Conservation (phyloP, 768 basidiomycete species). For the Calocybe indica region DNA sequence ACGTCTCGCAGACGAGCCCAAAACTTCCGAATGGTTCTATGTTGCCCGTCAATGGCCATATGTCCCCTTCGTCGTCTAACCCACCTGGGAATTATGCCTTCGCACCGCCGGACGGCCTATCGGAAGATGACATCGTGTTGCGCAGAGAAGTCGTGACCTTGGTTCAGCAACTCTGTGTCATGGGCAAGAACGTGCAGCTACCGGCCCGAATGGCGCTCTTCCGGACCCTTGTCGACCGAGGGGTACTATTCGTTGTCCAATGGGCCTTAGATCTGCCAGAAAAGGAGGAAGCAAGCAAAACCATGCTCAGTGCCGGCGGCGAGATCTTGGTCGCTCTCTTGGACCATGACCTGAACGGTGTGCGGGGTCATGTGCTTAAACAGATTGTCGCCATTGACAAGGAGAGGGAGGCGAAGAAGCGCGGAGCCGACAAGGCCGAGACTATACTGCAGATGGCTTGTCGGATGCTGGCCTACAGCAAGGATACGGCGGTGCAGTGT, state of each 20-base stretch:
- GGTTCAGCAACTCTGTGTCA: slow-evolving; percentile 86
- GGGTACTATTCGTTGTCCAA: slow-evolving; percentile 85
- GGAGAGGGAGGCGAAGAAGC: slow-evolving; percentile 51
- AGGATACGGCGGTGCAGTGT: slow-evolving; percentile 83
- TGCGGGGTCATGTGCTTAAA: slow-evolving; percentile 78
- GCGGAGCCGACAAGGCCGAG: slow-evolving; percentile 57
- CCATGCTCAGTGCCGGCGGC: slow-evolving; percentile 76
- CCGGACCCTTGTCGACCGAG: slow-evolving; percentile 81
- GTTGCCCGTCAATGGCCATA: slow-evolving; percentile 18
- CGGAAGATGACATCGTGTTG: slow-evolving; percentile 47
- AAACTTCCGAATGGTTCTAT: slow-evolving; percentile 23
- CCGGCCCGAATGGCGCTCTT: slow-evolving; percentile 82
- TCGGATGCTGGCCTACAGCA: slow-evolving; percentile 69
- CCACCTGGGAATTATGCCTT: slow-evolving; percentile 39
- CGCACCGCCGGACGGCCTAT: slow-evolving; percentile 48
- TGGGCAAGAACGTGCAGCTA: slow-evolving; percentile 96
- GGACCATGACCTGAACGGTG: slow-evolving; percentile 88
- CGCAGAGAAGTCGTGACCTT: slow-evolving; percentile 80
- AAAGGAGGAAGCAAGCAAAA: slow-evolving; percentile 37
- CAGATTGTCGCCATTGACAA: slow-evolving; percentile 70
- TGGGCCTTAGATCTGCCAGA: slow-evolving; percentile 81
- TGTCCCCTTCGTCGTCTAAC: slow-evolving; percentile 11
- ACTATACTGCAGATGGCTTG: slow-evolving; percentile 76
- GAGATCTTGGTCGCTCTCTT: slow-evolving; percentile 81
- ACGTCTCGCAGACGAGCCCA: slow-evolving; percentile 22